These are phyloP conservation scores for Penicillium aurantiogriseum DNA, from an alignment of 2,329 filamentous ascomycete genomes.

Conservation along the genomic window DNA sequence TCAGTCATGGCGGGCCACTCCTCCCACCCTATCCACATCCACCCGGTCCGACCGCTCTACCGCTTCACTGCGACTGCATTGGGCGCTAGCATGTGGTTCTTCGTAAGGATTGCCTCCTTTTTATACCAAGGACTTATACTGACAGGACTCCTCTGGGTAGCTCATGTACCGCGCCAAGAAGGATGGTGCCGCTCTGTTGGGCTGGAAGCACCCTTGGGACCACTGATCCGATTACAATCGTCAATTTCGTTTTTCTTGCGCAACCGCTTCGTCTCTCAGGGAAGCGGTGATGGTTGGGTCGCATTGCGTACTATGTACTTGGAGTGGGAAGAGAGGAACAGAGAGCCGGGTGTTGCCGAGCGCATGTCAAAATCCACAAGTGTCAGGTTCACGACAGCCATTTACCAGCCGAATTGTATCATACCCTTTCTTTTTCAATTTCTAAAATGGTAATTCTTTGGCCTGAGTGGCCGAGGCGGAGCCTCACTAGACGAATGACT, in stretches of 20 bases:
- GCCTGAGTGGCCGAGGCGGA: background rate
- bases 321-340: background rate
- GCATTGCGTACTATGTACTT: constrained; percentile 1
- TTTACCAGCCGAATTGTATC: constrained; percentile 23
- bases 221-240: constrained; percentile 57
- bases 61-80: constrained; percentile 81
- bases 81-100: constrained; percentile 99
- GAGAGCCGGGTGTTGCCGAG: background rate
- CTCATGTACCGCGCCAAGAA: constrained; percentile 96
- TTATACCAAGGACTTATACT: constrained; percentile 11
- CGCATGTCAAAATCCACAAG: constrained; percentile 1
- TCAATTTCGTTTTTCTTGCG: constrained; percentile 5
- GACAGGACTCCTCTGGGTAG: constrained; percentile 49
- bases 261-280: background rate
- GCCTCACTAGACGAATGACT: background rate
- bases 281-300: background rate
- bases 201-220: constrained; percentile 96
- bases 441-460: background rate
- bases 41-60: constrained; percentile 68
- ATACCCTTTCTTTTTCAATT: constrained; percentile 22
- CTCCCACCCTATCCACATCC: constrained; percentile 50
- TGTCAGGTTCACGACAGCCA: constrained; percentile 3
- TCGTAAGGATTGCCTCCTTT: constrained; percentile 55
- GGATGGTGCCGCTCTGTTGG: constrained; percentile 85
- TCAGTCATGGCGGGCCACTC: constrained; percentile 40